Conservation (phyloP, 768 basidiomycete genomes). For the Coprinellus micaceus region DNA sequence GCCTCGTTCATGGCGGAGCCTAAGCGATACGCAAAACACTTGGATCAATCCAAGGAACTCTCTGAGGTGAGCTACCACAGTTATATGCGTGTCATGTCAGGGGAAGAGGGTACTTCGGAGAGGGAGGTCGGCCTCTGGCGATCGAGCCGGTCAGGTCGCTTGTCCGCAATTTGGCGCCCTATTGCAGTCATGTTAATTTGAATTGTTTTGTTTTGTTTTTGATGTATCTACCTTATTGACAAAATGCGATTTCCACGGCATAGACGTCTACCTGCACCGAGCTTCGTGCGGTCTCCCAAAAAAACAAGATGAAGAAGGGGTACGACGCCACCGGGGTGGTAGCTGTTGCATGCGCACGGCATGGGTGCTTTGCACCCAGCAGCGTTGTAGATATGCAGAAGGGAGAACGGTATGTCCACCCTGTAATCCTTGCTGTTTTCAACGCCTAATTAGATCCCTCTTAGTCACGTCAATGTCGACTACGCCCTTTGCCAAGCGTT, state of each 20-base stretch:
- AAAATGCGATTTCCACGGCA: neutral
- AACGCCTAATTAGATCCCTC: slow-evolving; percentile 21
- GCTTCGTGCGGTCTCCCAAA: neutral
- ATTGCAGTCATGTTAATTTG: too few species aligned
- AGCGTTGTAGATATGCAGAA: neutral
- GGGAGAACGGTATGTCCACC: neutral
- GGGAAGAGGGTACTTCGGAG: too few species aligned
- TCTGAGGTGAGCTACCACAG: slow-evolving; percentile 4
- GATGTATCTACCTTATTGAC: too few species aligned
- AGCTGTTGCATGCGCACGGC: neutral
- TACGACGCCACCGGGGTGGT: neutral
- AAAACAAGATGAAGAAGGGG: neutral
- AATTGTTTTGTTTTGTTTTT: too few species aligned
- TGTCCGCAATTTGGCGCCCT: too few species aligned
- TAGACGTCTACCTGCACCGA: neutral
- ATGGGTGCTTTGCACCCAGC: slow-evolving; percentile 1
- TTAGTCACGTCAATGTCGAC: neutral
- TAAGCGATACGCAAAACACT: neutral
- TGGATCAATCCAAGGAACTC: slow-evolving; percentile 5
- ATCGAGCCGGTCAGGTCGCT: too few species aligned
- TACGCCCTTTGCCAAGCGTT: neutral
- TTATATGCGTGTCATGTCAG: too few species aligned
- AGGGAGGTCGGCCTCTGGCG: too few species aligned
- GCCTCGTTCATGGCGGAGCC: neutral
- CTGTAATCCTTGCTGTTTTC: too few species aligned